Percentiles rank a stretch among this genome's conserved stretches.
phyloP scores from a whole-genome alignment of 169 alveolate genomes.

The Eimeria tenella region DNA sequence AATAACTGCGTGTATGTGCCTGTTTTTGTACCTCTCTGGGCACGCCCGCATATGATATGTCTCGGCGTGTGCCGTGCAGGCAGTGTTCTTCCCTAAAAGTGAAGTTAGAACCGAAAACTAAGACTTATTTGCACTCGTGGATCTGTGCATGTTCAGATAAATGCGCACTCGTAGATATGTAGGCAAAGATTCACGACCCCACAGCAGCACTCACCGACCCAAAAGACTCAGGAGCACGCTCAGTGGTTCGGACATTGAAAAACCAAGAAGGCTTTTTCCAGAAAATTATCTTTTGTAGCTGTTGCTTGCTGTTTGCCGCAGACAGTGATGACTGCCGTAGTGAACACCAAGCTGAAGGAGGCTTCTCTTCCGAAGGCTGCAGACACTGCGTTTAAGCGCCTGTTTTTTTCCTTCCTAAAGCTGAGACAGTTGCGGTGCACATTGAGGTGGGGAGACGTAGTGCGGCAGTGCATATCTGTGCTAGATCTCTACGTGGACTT shows the following conservation, averaged over 20 bases:
- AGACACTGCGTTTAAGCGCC: slow-evolving; percentile 9
- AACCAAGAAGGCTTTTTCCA: background rate
- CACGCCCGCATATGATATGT: no score
- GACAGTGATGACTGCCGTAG: slow-evolving; percentile 51
- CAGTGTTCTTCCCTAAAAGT: no score
- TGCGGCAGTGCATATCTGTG: slow-evolving; percentile 60
- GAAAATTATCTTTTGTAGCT: background rate
- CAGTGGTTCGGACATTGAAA: background rate
- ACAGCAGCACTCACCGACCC: no score
- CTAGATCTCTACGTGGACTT: slow-evolving; percentile 51
- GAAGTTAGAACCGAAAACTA: no score
- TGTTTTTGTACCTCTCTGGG: no score
- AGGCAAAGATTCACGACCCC: no score
- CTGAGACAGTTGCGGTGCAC: slow-evolving; percentile 40
- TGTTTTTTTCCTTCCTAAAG: slow-evolving; percentile 38
- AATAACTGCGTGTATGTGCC: no score
- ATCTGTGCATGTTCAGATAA: no score
- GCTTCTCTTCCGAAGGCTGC: slow-evolving; percentile 14
- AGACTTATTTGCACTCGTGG: no score
- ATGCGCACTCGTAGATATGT: no score
- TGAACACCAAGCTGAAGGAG: slow-evolving; percentile 3
- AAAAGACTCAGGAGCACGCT: no score
- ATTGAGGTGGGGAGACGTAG: slow-evolving; percentile 16
- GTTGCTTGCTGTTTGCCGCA: background rate
- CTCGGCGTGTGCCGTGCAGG: no score